Base-by-base conservation (phyloP, 495 filamentous ascomycete species). In the Penicillium verhagenii region DNA sequence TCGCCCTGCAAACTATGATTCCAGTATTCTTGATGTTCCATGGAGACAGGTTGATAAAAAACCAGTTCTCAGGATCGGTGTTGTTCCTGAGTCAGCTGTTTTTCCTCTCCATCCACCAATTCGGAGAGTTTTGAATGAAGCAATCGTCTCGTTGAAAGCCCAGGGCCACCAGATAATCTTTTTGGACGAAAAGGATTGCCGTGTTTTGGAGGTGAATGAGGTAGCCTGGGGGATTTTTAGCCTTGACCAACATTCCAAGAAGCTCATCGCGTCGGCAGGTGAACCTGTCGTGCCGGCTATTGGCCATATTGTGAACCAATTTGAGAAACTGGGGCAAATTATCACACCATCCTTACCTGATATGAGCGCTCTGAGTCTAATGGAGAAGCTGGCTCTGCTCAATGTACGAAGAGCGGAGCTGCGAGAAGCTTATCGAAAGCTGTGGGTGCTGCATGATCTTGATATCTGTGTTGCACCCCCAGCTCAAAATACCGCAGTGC, bases 91-190 rank as follows among this genome's bases (percentile, higher is more conserved):
- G 35, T 47, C 59, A 38, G 57, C 59, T 28, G 23, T 25, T 1
- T 71, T 59, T 21, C 68, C 72, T 19, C 70, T 73, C 10, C 70
- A 73, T 16, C 81, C 82, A 8, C 82, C 76, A 4, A 73, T 85
- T 6, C 63, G 63, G 28, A 59, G 79, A 52, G 73, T 72, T 1
- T 29, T 85, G 6, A 67, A 75, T 4, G 76, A 72, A 6, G 76
- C 80, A 3, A 68, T 72, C 6, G 63, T 72, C 21, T 60, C 61
- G 1, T 49, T 84, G 11, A 49, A 79, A 58, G 73, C 72, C 14
- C 63, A 74, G 10, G 82, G 83, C 9, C 82, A 86, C 54, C 65
- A 72, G 48, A 58, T 69, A 11, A 54, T 69, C 37, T 49, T 37
- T 3, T 26, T 65, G 10, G 47, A 46, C 43, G 40, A 44, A 19